These are phyloP conservation scores for Phanerochaete sordida DNA, from an alignment of 768 basidiomycete genomes.

Conservation along the genomic window DNA sequence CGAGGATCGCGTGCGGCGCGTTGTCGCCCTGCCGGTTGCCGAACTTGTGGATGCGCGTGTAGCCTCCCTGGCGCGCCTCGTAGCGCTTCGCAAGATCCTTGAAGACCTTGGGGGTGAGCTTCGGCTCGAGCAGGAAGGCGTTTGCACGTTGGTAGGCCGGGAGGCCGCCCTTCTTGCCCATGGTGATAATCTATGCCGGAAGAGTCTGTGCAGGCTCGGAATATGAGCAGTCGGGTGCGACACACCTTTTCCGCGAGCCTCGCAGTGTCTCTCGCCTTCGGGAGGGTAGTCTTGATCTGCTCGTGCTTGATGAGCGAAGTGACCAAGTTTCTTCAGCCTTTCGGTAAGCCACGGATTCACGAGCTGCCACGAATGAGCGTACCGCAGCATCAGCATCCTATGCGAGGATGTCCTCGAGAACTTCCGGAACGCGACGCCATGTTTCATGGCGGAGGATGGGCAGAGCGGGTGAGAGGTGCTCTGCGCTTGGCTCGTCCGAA, in stretches of 20 bases:
- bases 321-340: conserved; percentile 73
- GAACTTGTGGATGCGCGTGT: conserved; percentile 90
- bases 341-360: background rate
- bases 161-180: conserved; percentile 82
- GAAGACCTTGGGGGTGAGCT: conserved; percentile 80
- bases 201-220: background rate
- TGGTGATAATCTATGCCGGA: conserved; percentile 70
- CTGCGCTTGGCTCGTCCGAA: background rate
- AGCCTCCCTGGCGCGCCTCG: conserved; percentile 80
- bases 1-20: conserved; percentile 87
- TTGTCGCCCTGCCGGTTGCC: conserved; percentile 92
- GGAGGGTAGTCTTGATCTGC: conserved; percentile 91
- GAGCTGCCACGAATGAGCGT: conserved; percentile 17
- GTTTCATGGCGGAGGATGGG: conserved; percentile 63
- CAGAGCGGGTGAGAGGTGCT: background rate
- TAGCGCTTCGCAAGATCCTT: conserved; percentile 78
- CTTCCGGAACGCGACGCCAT: conserved; percentile 90
- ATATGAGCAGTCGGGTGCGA: background rate
- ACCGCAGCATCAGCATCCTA: conserved; percentile 92
- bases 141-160: conserved; percentile 69
- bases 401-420: conserved; percentile 91
- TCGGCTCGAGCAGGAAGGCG: conserved; percentile 73
- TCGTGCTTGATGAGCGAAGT: conserved; percentile 93
- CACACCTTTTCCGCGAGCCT: conserved; percentile 88
- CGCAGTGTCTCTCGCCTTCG: conserved; percentile 91